Percentiles rank a stretch among this genome's conserved stretches.
Evolutionary conservation across 2,329 filamentous ascomycete species (phyloP).

Genomic region (Calonectria crousiana): DNA sequence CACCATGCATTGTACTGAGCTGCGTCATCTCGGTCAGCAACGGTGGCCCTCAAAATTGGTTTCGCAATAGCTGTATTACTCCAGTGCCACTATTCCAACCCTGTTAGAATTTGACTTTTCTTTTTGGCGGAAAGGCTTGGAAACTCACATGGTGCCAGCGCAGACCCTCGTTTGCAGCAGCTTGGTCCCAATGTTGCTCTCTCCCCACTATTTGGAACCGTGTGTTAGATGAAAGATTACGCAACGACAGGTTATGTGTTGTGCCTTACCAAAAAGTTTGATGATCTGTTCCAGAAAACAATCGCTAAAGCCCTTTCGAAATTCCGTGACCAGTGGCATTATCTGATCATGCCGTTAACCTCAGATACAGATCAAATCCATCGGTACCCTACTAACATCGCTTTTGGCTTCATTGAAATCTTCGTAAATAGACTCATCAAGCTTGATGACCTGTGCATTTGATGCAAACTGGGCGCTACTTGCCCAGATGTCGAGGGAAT

Average conservation of each 20-base stretch:
- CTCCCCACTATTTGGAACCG: constrained; percentile 3
- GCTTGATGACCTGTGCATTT: neutral
- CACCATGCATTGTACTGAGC: constrained; percentile 49
- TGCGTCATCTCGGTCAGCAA: constrained; percentile 23
- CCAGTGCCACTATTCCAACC: constrained; percentile 35
- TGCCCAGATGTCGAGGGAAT: constrained; percentile 45
- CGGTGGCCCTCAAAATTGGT: accelerated
- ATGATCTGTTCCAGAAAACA: constrained; percentile 34
- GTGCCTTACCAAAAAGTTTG: constrained; percentile 28
- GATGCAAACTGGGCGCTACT: constrained; percentile 17
- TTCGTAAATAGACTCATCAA: neutral
- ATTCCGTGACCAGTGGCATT: neutral
- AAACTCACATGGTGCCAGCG: constrained; percentile 35
- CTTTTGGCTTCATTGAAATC: neutral
- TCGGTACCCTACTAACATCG: neutral
- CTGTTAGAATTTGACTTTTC: neutral
- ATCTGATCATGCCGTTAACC: neutral
- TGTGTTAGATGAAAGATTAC: neutral
- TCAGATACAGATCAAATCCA: accelerated
- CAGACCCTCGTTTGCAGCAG: constrained; percentile 30
- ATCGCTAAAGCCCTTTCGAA: constrained; percentile 21
- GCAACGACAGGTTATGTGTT: neutral
- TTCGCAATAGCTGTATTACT: constrained; percentile 22
- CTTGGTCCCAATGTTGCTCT: constrained; percentile 30
- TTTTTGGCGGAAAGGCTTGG: neutral